These are phyloP conservation scores for Eutrema salsugineum DNA, from an alignment of 441 rosid genomes.

Conservation along the genomic window DNA sequence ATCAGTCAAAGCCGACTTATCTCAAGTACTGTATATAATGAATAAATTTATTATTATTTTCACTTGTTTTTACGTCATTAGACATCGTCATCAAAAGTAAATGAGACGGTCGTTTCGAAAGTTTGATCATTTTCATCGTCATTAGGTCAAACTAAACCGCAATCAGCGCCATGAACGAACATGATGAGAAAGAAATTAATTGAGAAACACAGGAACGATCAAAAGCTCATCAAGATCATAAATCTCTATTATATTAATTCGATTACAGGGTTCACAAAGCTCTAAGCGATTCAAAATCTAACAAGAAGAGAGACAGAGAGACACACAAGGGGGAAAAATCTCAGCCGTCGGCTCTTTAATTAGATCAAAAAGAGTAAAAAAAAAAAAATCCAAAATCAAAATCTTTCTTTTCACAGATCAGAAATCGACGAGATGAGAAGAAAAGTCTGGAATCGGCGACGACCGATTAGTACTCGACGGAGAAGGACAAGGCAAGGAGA, in stretches of 20 bases:
- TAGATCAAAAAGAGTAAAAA: neutral
- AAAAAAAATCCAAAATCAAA: neutral
- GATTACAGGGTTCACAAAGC: conserved; percentile 9
- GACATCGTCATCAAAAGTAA: neutral
- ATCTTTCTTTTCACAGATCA: neutral
- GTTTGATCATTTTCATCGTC: neutral
- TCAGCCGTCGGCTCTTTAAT: conserved; percentile 1
- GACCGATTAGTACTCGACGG: conserved; percentile 16
- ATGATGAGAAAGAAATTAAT: too few relatives aligned
- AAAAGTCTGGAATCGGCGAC: conserved; percentile 23
- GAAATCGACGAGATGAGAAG: conserved; percentile 34
- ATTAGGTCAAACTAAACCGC: neutral
- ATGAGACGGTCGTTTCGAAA: neutral
- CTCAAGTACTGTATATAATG: too few relatives aligned
- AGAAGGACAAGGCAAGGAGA: conserved; percentile 20
- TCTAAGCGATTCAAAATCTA: neutral
- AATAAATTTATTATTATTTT: too few relatives aligned
- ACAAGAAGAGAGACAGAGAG: neutral
- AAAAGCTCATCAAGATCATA: neutral
- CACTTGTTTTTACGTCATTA: neutral
- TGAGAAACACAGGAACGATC: neutral
- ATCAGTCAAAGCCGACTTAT: neutral
- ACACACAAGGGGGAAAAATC: conserved; percentile 7
- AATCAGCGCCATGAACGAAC: too few relatives aligned
- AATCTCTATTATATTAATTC: neutral